phyloP scores from a whole-genome alignment of 345 rosid species.

The Turritis glabra region DNA sequence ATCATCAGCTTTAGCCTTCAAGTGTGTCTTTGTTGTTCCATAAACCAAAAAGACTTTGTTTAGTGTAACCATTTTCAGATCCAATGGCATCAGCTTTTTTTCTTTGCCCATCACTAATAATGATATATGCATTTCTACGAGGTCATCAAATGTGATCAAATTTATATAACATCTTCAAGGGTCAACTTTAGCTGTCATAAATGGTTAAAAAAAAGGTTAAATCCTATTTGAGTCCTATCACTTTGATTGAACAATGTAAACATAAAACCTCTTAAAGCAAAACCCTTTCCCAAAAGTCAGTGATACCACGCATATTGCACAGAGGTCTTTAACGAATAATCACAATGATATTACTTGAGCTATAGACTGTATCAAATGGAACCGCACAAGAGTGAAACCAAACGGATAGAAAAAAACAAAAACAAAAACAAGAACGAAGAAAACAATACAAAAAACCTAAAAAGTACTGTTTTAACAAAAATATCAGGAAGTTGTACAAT shows the following conservation, averaged over 20 bases:
- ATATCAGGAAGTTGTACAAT: constrained; percentile 11
- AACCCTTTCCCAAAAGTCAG: neutral
- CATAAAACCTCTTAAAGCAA: neutral
- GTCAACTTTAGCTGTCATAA: neutral
- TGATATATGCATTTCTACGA: neutral
- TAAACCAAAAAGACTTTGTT: constrained; percentile 20
- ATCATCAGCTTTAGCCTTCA: constrained; percentile 19
- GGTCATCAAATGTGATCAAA: constrained; percentile 1
- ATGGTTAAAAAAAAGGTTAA: neutral
- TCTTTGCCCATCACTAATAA: neutral
- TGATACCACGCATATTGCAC: neutral
- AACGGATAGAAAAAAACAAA: neutral
- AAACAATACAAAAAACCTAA: constrained; percentile 5
- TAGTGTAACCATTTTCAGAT: neutral
- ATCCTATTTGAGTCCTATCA: neutral
- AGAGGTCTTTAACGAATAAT: neutral
- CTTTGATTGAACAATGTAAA: neutral
- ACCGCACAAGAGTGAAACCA: neutral
- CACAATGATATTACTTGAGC: constrained; percentile 15
- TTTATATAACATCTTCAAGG: neutral
- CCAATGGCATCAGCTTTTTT: constrained; percentile 4
- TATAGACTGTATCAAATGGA: neutral
- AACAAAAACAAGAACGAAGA: neutral
- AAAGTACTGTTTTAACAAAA: neutral
- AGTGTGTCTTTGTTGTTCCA: constrained; percentile 20